Evolutionary conservation across 2,329 filamentous ascomycete genomes (phyloP), one percentile per base, ranked within the genome.

Genomic region (Helminthosporium solani): DNA sequence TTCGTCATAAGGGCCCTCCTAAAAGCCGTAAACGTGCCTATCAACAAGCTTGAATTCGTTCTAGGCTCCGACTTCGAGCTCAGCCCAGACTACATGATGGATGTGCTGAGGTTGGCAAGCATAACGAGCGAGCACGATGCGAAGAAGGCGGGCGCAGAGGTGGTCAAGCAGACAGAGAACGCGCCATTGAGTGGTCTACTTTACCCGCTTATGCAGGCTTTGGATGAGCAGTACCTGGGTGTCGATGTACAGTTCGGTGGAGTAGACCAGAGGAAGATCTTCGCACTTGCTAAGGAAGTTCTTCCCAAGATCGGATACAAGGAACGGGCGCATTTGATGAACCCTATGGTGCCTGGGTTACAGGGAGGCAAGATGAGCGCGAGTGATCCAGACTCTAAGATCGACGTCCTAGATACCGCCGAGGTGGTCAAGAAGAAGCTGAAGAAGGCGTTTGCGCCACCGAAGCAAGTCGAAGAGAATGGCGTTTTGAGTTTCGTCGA

Each of bases 161-260:
- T 97, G 7, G 92, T 99, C 56, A 97, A 97, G 78, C 90, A 97
- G 75, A 84, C 86, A 3, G 81, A 82, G 46, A 90, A 92, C 62
- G 82, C 86, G 8, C 81, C 86, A 2, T 68, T 95, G 44, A 83
- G 80, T 46, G 88, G 88, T 1, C 77, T 92, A 11, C 80, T 92
- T 51, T 95, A 95, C 76, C 88, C 89, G 1, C 78, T 95, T 38
- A 85, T 99, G 73, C 94, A 97, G 73, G 88, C 88, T 1, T 75
- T 97, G 12, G 92, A 97, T 64, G 92, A 97, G 74, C 80, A 72
- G 53, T 70, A 96, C 76, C 77, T 99, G 3, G 84, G 84, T 46
- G 88, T 91, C 3, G 92, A 99, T 68, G 86, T 82, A 2, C 90
- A 99, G 64, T 91, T 96, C 52, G 91, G 91, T 45, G 67, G 61